Percentiles rank a stretch among this genome's conserved stretches.
Conservation (phyloP, 2,329 filamentous ascomycete genomes). For the Pseudocercospora crystallina region DNA sequence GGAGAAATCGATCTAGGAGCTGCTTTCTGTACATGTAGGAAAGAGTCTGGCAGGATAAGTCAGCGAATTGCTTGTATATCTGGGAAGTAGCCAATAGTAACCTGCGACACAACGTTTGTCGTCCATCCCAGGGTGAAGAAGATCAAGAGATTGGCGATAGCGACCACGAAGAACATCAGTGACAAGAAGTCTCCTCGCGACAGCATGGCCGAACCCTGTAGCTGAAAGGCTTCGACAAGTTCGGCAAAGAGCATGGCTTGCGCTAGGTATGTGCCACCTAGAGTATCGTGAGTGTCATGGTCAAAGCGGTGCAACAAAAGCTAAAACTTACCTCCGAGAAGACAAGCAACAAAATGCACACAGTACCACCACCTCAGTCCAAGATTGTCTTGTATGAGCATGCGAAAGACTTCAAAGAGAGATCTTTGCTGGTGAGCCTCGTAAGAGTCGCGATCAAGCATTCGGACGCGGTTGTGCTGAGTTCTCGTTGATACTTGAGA, state of each 20-base stretch:
- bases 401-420: too few relatives aligned
- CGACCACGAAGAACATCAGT: slow-evolving; percentile 57
- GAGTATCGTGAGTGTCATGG: background rate
- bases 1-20: background rate
- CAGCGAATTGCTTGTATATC: too few relatives aligned
- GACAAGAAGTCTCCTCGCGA: slow-evolving; percentile 51
- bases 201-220: slow-evolving; percentile 35
- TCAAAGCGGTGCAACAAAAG: too few relatives aligned
- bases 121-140: slow-evolving; percentile 47
- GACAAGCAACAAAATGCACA: too few relatives aligned
- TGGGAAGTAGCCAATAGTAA: slow-evolving; percentile 41
- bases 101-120: slow-evolving; percentile 6
- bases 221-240: slow-evolving; percentile 49
- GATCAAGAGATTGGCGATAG: slow-evolving; percentile 45
- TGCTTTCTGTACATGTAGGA: background rate
- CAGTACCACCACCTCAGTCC: too few relatives aligned
- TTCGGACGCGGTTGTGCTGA: too few relatives aligned
- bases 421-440: too few relatives aligned
- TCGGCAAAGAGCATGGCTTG: slow-evolving; percentile 53
- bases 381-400: too few relatives aligned
- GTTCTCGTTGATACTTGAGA: too few relatives aligned
- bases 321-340: too few relatives aligned
- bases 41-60: too few relatives aligned
- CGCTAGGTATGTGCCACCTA: slow-evolving; percentile 46
- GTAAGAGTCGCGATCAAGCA: too few relatives aligned